phyloP scores from a whole-genome alignment of 2,329 filamentous ascomycete species.

The Penicillium decumbens region DNA sequence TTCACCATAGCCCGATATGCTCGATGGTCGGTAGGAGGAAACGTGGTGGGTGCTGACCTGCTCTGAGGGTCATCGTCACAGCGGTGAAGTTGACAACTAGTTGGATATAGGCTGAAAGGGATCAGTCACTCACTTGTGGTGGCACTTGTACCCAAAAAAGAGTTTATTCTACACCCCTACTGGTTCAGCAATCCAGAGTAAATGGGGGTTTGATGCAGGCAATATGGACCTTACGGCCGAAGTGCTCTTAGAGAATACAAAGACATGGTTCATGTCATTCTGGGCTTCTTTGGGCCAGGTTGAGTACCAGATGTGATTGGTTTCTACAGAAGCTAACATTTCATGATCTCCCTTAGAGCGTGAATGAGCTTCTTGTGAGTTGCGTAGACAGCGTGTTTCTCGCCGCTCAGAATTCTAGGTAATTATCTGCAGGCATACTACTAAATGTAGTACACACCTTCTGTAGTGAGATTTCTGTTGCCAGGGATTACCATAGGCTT shows the following conservation, averaged over 20 bases:
- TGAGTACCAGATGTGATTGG: slow-evolving; percentile 32
- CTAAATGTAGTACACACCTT: slow-evolving; percentile 10
- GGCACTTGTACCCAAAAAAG: slow-evolving; percentile 32
- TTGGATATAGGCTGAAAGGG: slow-evolving; percentile 38
- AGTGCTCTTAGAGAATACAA: slow-evolving; percentile 6
- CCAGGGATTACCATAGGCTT: slow-evolving; percentile 15
- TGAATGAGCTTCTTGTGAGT: slow-evolving; percentile 21
- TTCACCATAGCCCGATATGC: too few species aligned
- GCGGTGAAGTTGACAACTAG: slow-evolving; percentile 25
- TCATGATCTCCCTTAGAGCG: slow-evolving; percentile 16
- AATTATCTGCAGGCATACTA: slow-evolving; percentile 23
- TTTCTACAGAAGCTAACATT: slow-evolving; percentile 33
- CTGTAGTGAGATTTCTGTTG: slow-evolving; percentile 12
- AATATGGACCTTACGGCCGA: slow-evolving; percentile 26
- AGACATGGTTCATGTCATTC: slow-evolving; percentile 4
- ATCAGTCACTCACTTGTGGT: slow-evolving; percentile 28
- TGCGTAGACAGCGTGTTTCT: slow-evolving; percentile 27
- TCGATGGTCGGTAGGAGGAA: neutral
- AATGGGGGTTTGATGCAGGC: slow-evolving; percentile 33
- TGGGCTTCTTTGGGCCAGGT: slow-evolving; percentile 5
- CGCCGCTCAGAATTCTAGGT: slow-evolving; percentile 41
- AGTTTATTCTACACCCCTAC: slow-evolving; percentile 29
- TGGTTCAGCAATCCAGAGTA: slow-evolving; percentile 42
- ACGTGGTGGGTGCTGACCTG: slow-evolving; percentile 1
- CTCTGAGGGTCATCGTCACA: neutral